These are phyloP conservation scores for Lantana camara DNA, from an alignment of 257 asterid species.

Conservation along the genomic window DNA sequence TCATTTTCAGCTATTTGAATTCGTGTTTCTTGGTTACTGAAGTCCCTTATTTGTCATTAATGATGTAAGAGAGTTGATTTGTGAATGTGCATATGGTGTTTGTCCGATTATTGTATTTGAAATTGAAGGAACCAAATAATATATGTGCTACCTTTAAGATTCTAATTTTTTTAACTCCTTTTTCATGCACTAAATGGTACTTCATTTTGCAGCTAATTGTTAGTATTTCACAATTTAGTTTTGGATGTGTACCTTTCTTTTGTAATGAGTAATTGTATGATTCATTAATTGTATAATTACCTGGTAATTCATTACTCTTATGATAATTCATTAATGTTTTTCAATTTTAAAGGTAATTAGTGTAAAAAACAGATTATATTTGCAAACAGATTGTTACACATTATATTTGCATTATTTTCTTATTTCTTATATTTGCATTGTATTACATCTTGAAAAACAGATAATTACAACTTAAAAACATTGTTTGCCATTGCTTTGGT, in stretches of 20 bases:
- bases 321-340: too few relatives aligned
- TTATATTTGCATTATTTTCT: too few relatives aligned
- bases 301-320: too few relatives aligned
- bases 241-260: constrained; percentile 4
- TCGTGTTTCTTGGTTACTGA: neutral
- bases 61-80: constrained; percentile 6
- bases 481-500: too few relatives aligned
- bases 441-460: too few relatives aligned
- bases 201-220: constrained; percentile 4
- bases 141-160: constrained; percentile 10
- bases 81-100: neutral
- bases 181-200: neutral
- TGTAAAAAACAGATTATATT: too few relatives aligned
- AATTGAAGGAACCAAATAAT: constrained; percentile 10
- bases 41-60: neutral
- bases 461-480: too few relatives aligned
- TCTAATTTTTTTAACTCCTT: neutral
- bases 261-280: constrained; percentile 33
- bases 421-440: too few relatives aligned
- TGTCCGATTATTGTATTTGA: constrained; percentile 2
- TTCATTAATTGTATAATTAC: constrained; percentile 61
- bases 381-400: too few relatives aligned
- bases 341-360: too few relatives aligned
- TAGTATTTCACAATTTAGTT: neutral
- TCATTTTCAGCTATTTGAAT: constrained; percentile 17